phyloP scores from a whole-genome alignment of 2,329 filamentous ascomycete genomes.

The Sordariomycetes sp. region DNA sequence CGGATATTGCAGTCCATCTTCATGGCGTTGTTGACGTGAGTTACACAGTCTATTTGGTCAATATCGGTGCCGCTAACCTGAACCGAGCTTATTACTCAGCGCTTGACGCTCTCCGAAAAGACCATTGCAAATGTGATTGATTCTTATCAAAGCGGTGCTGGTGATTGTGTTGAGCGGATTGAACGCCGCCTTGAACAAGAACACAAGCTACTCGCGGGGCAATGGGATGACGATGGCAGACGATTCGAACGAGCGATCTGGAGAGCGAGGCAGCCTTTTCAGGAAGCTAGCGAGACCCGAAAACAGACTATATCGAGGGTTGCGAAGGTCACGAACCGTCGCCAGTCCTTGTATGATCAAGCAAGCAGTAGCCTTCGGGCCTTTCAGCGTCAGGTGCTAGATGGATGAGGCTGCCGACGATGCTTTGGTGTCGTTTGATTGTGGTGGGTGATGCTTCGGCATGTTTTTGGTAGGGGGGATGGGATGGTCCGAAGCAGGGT shows the following conservation, averaged over 20 bases:
- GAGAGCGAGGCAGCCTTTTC: not conserved
- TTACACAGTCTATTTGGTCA: not conserved
- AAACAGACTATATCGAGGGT: not conserved
- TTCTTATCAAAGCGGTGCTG: not conserved
- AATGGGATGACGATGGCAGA: not conserved
- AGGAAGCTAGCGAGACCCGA: not conserved
- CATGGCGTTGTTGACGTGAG: slow-evolving; percentile 1
- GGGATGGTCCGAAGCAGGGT: too few species aligned
- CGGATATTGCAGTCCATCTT: not conserved
- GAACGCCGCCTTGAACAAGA: not conserved
- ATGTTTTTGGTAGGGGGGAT: too few species aligned
- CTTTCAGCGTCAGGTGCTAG: not conserved
- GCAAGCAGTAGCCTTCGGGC: not conserved
- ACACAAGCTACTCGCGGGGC: not conserved
- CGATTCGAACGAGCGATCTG: not conserved
- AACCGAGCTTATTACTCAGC: not conserved
- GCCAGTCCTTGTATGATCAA: not conserved
- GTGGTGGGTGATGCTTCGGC: too few species aligned
- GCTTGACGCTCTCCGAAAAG: not conserved
- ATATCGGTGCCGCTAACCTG: not conserved
- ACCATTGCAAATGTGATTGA: not conserved
- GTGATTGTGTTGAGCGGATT: not conserved
- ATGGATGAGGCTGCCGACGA: too few species aligned
- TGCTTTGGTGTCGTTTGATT: too few species aligned
- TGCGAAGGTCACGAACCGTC: too few species aligned